Percentiles rank a stretch among this genome's conserved stretches.
Conservation (phyloP, 306 rosid genomes). For the Datisca glomerata region DNA sequence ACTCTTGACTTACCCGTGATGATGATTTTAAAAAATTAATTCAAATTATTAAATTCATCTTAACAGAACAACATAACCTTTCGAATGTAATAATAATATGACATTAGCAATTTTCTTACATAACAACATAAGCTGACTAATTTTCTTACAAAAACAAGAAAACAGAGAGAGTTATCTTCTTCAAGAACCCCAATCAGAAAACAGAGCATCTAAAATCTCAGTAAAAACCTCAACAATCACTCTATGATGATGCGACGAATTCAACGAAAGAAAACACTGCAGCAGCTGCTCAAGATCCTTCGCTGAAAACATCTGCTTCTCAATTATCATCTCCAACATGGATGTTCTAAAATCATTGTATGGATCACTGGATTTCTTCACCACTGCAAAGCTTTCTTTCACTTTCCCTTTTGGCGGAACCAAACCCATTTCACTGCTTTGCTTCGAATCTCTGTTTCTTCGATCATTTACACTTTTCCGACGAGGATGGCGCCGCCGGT, state of each 20-base stretch:
- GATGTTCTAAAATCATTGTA: conserved; percentile 81
- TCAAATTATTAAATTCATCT: no score
- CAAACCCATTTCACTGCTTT: conserved; percentile 35
- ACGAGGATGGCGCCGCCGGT: conserved; percentile 18
- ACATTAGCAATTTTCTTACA: no score
- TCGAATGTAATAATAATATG: no score
- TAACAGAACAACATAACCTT: no score
- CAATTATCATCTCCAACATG: conserved; percentile 92
- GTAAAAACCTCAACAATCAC: conserved; percentile 76
- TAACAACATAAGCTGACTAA: no score
- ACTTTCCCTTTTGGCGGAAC: conserved; percentile 61
- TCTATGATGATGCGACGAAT: conserved; percentile 57
- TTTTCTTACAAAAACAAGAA: conserved; percentile 11
- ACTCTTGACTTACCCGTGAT: no score
- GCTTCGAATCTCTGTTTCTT: conserved; percentile 6
- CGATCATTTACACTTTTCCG: conserved; percentile 8
- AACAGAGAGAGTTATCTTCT: conserved; percentile 3
- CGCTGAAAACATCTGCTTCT: conserved; percentile 71
- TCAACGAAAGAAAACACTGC: conserved; percentile 76
- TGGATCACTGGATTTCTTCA: conserved; percentile 88
- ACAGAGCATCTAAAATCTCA: conserved; percentile 89
- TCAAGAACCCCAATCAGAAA: conserved; percentile 50
- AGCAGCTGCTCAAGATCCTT: conserved; percentile 70
- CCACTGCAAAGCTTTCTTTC: conserved; percentile 80
- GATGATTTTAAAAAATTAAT: no score